Conservation (phyloP, 83 land plant genomes). For the Thuja plicata region DNA sequence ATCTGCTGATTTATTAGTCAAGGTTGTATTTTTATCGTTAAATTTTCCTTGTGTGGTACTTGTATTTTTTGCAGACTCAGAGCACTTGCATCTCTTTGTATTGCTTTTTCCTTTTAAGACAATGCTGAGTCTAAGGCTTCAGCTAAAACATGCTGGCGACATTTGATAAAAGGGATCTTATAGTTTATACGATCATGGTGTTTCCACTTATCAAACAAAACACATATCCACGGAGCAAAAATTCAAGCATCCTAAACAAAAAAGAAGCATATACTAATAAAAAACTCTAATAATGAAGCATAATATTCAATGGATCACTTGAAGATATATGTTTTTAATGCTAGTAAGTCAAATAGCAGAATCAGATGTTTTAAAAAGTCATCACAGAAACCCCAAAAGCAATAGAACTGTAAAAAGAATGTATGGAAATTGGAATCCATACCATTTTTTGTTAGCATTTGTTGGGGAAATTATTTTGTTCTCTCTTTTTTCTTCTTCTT, state of each 20-base stretch:
- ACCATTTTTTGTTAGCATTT: constrained; percentile 8
- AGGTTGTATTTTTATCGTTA: no score
- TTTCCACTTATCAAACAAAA: not conserved
- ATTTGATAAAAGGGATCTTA: not conserved
- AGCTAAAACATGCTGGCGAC: not conserved
- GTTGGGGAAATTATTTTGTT: not conserved
- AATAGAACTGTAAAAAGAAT: not conserved
- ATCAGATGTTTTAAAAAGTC: not conserved
- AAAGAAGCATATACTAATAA: not conserved
- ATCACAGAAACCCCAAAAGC: not conserved
- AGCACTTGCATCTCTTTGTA: no score
- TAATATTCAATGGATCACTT: not conserved
- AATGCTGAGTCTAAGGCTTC: no score
- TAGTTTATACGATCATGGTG: not conserved
- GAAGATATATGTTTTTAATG: not conserved
- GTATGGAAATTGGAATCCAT: not conserved
- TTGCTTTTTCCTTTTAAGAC: no score
- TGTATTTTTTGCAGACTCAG: no score
- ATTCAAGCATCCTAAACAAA: not conserved
- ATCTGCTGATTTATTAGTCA: no score
- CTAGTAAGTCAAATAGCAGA: not conserved
- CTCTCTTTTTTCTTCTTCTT: not conserved
- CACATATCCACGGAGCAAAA: not conserved
- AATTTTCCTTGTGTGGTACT: no score
- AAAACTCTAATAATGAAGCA: not conserved